Base-by-base conservation (phyloP, 2,329 filamentous ascomycete species). In the Colletotrichum horii region DNA sequence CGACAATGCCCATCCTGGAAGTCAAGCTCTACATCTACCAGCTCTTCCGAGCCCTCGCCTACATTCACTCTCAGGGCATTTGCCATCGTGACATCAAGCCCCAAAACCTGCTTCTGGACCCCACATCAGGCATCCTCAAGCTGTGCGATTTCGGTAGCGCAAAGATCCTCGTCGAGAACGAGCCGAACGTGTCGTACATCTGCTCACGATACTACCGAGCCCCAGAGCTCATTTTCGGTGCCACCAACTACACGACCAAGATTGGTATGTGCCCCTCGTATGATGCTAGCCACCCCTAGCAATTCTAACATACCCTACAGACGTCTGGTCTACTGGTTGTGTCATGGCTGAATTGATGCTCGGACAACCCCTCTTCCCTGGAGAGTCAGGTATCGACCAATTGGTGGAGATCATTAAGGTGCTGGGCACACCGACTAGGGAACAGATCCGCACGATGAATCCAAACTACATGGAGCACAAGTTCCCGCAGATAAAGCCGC, bases 401-500 rank as follows among this genome's bases (percentile, higher is more conserved):
- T 89, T 99, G 65, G 97, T 99, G 61, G 97, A 99, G 87, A 99
- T 99, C 84, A 99, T 99, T 90, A 99, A 99, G 88, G 96, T 99
- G 69, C 89, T 99, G 76, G 97, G 97, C 76, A 99, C 97, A 22
- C 97, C 97, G 22, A 98, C 97, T 43, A 92, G 97, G 78, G 97
- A 99, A 85, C 97, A 99, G 86, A 99, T 99, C 82, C 95, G 97
- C 80, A 99, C 97, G 79, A 99, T 99, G 97, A 99, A 99, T 87
- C 97, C 97, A 75, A 99, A 99, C 87, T 99, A 99, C 87, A 99
- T 99, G 97, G 97, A 99, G 88, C 97, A 99, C 89, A 98, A 98
- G 89, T 99, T 99, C 87, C 97, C 97, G 64, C 97, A 99, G 86
- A 99, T 99, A 89, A 99, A 99, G 89, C 97, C 97, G 74, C 97